Evolutionary conservation across 2,329 filamentous ascomycete genomes (phyloP), one percentile per base, ranked within the genome.

Genomic region (Monosporascus sp.): DNA sequence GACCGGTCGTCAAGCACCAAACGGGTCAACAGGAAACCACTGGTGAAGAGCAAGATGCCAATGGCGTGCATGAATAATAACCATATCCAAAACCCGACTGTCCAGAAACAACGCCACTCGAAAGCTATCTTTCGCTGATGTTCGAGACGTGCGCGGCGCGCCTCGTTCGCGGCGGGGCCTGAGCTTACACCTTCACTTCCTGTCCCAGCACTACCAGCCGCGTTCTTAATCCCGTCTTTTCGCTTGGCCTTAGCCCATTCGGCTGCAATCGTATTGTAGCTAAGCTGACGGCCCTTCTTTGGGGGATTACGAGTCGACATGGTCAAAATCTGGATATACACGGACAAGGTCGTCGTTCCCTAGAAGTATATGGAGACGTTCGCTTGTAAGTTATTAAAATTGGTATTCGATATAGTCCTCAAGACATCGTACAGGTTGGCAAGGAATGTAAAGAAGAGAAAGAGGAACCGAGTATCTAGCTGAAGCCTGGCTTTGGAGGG

Each of bases 41-140:
- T 91, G 25, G 90, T 96, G 73, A 99, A 99, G 67, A 97, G 88
- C 67, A 88, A 89, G 63, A 97, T 86, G 54, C 91, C 93, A 37
- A 88, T 75, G 46, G 82, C 77, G 68, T 99, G 94, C 41, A 97
- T 80, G 59, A 73, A 82, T 68, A 89, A 72, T 66, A 92, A 73
- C 76, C 85, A 85, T 39, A 77, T 67, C 76, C 90, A 89, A 68
- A 92, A 89, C 38, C 76, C 81, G 36, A 85, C 73, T 2, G 80
- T 77, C 81, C 81, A 84, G 55, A 72, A 69, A 75, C 77, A 82
- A 36, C 79, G 74, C 46, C 70, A 66, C 67, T 81, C 77, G 64
- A 79, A 83, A 46, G 71, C 72, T 27, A 66, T 64, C 54, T 77
- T 79, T 55, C 78, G 73, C 53, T 68, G 69, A 50, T 68, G 64